A percentile compares a stretch with the other conserved stretches of the same genome.
Evolutionary conservation across 805 yeast species (phyloP).

Genomic region (Komagataella kurtzmanii): DNA sequence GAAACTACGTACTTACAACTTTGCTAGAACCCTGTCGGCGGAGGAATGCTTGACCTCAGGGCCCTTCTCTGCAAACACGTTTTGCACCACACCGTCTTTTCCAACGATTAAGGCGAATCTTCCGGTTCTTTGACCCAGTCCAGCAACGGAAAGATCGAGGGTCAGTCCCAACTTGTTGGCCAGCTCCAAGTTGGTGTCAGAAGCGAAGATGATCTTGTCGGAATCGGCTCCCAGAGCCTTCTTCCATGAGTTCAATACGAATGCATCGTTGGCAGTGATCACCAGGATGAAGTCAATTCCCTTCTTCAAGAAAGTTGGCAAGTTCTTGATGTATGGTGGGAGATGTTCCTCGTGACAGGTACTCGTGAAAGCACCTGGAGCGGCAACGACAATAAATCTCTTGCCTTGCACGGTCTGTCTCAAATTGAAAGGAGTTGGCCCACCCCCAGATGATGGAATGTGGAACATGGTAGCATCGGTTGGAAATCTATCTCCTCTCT

Average conservation of each 20-base stretch:
- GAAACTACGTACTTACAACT: constrained; percentile 6
- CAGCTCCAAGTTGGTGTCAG: constrained; percentile 48
- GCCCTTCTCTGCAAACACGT: constrained; percentile 13
- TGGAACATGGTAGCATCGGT: constrained; percentile 18
- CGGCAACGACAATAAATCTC: constrained; percentile 57
- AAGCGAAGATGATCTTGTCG: constrained; percentile 38
- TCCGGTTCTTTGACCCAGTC: constrained; percentile 43
- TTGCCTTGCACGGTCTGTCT: constrained; percentile 17
- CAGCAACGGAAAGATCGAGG: constrained; percentile 37
- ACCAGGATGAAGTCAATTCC: constrained; percentile 54
- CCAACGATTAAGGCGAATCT: constrained; percentile 61
- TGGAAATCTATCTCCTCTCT: constrained; percentile 21
- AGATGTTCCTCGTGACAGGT: constrained; percentile 63
- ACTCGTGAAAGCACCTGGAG: constrained; percentile 85
- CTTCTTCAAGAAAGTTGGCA: constrained; percentile 37
- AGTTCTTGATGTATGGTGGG: constrained; percentile 46
- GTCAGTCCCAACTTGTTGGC: constrained; percentile 45
- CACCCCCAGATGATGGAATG: constrained; percentile 19
- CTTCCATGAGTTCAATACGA: constrained; percentile 62
- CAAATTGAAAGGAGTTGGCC: constrained; percentile 22
- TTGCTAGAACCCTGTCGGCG: constrained; percentile 12
- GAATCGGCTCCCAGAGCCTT: constrained; percentile 25
- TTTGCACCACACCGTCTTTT: constrained; percentile 23
- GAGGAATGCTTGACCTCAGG: constrained; percentile 14
- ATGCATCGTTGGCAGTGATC: constrained; percentile 57